These are phyloP conservation scores for Alisma plantagoaquatica DNA, from an alignment of 106 monocot genomes.

Conservation along the genomic window DNA sequence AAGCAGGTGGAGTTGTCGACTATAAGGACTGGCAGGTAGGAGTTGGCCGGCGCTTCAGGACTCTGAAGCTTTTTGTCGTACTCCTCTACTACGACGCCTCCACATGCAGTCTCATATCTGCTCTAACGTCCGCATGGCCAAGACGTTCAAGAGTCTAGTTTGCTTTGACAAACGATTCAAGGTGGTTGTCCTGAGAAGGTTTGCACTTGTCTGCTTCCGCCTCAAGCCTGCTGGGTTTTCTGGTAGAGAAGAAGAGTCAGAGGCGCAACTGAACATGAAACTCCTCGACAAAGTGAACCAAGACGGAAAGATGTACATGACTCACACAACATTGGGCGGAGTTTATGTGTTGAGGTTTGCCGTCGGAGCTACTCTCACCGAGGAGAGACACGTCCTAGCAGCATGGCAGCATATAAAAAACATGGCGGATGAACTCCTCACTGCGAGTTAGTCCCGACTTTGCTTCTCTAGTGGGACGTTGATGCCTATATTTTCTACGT, in stretches of 20 bases:
- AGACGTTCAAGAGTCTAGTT: neutral
- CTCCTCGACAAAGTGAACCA: slow-evolving; percentile 3
- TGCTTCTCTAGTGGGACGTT: no score
- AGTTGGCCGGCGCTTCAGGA: slow-evolving; percentile 6
- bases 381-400: neutral
- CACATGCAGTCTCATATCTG: slow-evolving; percentile 1
- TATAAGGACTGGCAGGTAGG: no score
- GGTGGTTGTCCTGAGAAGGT: no score
- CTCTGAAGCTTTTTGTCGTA: slow-evolving; percentile 15
- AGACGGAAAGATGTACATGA: no score
- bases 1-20: no score
- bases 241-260: neutral
- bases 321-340: slow-evolving; percentile 2
- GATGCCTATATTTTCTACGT: no score
- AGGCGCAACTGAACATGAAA: neutral
- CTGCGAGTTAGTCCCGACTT: no score
- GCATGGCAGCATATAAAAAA: neutral
- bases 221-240: no score
- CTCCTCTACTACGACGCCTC: no score
- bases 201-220: slow-evolving; percentile 7
- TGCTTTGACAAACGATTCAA: neutral
- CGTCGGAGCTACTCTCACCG: no score
- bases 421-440: neutral
- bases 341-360: slow-evolving; percentile 3
- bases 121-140: neutral